Conservation (phyloP, 2,329 filamentous ascomycete species). For the Botrytis galanthina region DNA sequence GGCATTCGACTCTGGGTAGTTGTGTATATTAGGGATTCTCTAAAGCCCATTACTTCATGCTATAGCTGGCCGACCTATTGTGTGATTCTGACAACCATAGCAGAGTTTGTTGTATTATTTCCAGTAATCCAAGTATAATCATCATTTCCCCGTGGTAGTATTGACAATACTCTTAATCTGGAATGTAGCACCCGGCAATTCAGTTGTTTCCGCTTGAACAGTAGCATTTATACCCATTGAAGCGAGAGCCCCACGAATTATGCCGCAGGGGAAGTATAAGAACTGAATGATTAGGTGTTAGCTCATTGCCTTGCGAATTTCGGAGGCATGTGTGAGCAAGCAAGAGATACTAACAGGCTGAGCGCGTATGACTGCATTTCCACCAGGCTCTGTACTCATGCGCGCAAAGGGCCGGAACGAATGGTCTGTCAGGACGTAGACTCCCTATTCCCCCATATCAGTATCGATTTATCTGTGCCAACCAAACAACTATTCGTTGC, state of each 20-base stretch:
- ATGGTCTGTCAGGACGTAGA: constrained; percentile 94
- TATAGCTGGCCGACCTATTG: background rate
- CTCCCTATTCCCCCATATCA: constrained; percentile 56
- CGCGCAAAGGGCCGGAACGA: constrained; percentile 82
- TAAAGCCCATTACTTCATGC: background rate
- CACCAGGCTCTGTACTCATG: constrained; percentile 80
- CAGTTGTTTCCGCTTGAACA: constrained; percentile 85
- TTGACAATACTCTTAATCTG: constrained; percentile 82
- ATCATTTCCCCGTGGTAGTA: constrained; percentile 13
- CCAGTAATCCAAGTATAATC: background rate
- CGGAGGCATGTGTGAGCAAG: background rate
- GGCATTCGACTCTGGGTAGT: background rate
- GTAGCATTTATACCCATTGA: constrained; percentile 87
- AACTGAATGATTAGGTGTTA: constrained; percentile 54
- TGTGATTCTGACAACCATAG: background rate
- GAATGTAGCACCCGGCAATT: constrained; percentile 86
- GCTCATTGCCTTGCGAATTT: background rate
- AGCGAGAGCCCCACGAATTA: constrained; percentile 89
- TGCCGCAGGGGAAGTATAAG: constrained; percentile 90
- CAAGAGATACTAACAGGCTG: constrained; percentile 65
- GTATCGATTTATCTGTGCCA: background rate
- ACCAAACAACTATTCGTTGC: background rate
- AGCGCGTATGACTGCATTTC: constrained; percentile 69
- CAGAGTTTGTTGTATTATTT: background rate
- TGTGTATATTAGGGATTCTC: background rate